A percentile compares a stretch with the other conserved stretches of the same genome.
These are phyloP conservation scores for Trichoderma sp. DNA, from an alignment of 2,329 filamentous ascomycete species.

Conservation along the genomic window DNA sequence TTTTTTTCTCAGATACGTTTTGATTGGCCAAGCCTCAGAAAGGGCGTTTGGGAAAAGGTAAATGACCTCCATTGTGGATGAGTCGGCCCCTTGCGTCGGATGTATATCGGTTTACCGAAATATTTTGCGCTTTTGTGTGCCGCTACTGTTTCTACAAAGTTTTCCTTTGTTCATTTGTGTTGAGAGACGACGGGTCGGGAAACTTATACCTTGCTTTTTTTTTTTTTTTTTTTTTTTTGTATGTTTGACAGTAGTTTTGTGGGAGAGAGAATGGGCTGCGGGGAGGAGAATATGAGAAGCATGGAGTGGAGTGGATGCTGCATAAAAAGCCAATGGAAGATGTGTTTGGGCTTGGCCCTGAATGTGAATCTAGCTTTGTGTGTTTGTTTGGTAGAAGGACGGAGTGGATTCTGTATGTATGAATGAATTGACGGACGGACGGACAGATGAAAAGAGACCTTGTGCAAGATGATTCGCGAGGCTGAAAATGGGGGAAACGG, in stretches of 20 bases:
- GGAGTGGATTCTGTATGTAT: slow-evolving; percentile 3
- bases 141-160: background rate
- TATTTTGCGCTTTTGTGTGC: background rate
- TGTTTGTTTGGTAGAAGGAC: background rate
- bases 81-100: background rate
- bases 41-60: slow-evolving; percentile 29
- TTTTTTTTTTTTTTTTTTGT: too few relatives aligned
- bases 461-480: background rate
- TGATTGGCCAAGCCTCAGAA: slow-evolving; percentile 27
- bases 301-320: background rate
- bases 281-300: background rate
- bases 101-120: background rate
- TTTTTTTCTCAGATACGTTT: slow-evolving; percentile 6
- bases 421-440: slow-evolving; percentile 6
- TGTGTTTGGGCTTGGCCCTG: background rate
- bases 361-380: background rate
- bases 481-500: background rate
- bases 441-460: background rate
- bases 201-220: slow-evolving; percentile 9
- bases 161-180: background rate
- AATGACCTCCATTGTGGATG: slow-evolving; percentile 1
- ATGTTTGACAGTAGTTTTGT: background rate
- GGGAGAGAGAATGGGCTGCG: background rate
- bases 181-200: background rate
- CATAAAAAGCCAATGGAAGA: background rate